These are phyloP conservation scores for Neoboletus magnificus DNA, from an alignment of 768 basidiomycete genomes.

Conservation along the genomic window DNA sequence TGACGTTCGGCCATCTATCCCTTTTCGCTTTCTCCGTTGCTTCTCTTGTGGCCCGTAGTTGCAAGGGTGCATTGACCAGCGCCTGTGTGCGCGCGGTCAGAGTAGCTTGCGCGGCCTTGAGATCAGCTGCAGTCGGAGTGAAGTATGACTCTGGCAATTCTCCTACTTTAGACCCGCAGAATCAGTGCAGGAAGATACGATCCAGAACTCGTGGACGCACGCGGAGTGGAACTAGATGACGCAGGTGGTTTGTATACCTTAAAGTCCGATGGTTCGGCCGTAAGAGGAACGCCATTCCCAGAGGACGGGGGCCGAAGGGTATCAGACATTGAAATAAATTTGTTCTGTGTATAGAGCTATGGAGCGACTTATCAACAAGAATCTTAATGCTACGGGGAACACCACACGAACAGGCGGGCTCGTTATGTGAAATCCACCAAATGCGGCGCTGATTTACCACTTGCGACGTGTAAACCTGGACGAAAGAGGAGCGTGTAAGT, in stretches of 20 bases:
- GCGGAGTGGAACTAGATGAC: constrained; percentile 24
- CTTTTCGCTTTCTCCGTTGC: constrained; percentile 55
- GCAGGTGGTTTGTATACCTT: constrained; percentile 49
- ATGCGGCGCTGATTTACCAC: neutral
- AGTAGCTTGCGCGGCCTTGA: constrained; percentile 63
- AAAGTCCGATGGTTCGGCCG: constrained; percentile 30
- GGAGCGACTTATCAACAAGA: constrained; percentile 15
- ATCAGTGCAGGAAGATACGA: constrained; percentile 4
- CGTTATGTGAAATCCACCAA: constrained; percentile 2
- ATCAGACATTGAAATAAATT: constrained; percentile 26
- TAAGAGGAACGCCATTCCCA: neutral
- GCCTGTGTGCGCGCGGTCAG: constrained; percentile 60
- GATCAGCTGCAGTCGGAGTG: constrained; percentile 64
- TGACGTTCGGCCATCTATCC: constrained; percentile 72
- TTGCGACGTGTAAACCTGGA: neutral
- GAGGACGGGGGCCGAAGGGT: constrained; percentile 7
- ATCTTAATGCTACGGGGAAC: constrained; percentile 8
- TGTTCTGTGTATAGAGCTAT: constrained; percentile 13
- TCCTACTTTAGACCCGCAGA: constrained; percentile 29
- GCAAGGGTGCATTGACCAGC: constrained; percentile 67
- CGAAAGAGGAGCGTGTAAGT: constrained; percentile 6
- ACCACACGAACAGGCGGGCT: constrained; percentile 11
- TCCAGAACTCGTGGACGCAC: constrained; percentile 31
- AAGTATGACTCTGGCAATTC: constrained; percentile 73
- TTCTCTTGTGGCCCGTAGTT: constrained; percentile 61